These are phyloP conservation scores for Boletus subcaerulescens DNA, from an alignment of 768 basidiomycete genomes.

Conservation along the genomic window DNA sequence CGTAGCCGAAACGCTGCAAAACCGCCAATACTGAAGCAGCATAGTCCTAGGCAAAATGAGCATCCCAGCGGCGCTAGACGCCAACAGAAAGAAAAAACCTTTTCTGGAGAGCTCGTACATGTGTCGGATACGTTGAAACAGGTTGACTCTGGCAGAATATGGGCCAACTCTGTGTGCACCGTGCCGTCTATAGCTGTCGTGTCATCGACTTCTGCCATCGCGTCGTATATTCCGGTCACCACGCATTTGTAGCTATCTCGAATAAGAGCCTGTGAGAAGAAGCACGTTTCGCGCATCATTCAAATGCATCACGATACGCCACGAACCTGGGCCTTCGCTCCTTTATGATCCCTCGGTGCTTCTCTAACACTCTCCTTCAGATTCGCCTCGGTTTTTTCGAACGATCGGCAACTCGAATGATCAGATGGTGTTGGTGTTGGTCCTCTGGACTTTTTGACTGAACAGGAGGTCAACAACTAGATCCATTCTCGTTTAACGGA, in stretches of 20 bases:
- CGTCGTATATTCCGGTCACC: neutral
- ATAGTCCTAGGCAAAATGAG: neutral
- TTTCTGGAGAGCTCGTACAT: too few relatives aligned
- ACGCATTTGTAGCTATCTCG: neutral
- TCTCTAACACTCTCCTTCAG: neutral
- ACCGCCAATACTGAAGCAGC: neutral
- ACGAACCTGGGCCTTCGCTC: neutral
- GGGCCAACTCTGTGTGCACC: neutral
- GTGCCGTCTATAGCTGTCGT: neutral
- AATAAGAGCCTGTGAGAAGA: neutral
- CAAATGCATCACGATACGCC: neutral
- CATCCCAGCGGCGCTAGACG: neutral
- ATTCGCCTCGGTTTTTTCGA: neutral
- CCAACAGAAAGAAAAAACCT: too few relatives aligned
- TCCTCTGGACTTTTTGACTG: neutral
- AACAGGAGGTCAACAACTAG: neutral
- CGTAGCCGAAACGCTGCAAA: neutral
- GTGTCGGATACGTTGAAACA: neutral
- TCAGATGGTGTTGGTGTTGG: neutral
- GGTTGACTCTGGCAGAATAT: neutral
- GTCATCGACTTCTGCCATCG: neutral
- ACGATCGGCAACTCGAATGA: neutral
- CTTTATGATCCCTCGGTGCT: neutral
- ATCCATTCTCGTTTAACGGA: neutral
- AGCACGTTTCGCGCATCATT: too few relatives aligned